Base-by-base conservation (phyloP, 1,284 basidiomycete species). In the Mycena sp. region DNA sequence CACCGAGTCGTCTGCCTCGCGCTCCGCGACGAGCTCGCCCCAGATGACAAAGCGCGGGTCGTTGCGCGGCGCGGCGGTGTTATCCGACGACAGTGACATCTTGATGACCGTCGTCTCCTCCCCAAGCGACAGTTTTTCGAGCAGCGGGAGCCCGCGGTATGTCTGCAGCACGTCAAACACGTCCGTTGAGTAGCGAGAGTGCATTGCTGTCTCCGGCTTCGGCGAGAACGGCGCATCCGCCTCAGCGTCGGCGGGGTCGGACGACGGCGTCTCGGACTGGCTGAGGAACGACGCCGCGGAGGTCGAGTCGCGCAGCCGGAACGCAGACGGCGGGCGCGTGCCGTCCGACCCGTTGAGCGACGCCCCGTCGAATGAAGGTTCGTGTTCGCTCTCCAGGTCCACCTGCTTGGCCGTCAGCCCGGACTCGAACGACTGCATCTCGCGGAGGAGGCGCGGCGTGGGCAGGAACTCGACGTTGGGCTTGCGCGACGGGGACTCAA, bases 21-120 rank as follows among this genome's bases (percentile, higher is more conserved):
- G 78, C 26, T 66, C 64, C 12, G 60, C 53, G 5, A 65, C 26
- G 12, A 83, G 74, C 68, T 92, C 86, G n/a, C 91, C 92, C 93
- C 93, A 96, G 17, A 95, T 89, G 28, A 94, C 92, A 72, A 95
- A 95, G 0, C 93, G 85, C 21, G 94, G 93, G 69, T 96, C 94
- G 67, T 94, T 89, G 19, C 88, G 84, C 2, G 92, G 92, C 0
- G 87, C 83, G 7, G 90, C 87, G 30, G 83, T 85, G 59, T 89
- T 85, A 32, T 91, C 87, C 0, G 84, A 73, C 38, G 85, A 83
- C 16, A 90, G 72, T 1, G 88, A 90, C 72, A 93, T 78, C 70
- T 84, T 87, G 73, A 92, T 88, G 21, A 85, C 84, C 0, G 86
- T 88, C 14, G 86, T 86, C 65, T 85, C 81, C 29, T 68, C 76